Evolutionary conservation across 75 land plant genomes (phyloP).

Genomic region (Isoetes taiwanensis): DNA sequence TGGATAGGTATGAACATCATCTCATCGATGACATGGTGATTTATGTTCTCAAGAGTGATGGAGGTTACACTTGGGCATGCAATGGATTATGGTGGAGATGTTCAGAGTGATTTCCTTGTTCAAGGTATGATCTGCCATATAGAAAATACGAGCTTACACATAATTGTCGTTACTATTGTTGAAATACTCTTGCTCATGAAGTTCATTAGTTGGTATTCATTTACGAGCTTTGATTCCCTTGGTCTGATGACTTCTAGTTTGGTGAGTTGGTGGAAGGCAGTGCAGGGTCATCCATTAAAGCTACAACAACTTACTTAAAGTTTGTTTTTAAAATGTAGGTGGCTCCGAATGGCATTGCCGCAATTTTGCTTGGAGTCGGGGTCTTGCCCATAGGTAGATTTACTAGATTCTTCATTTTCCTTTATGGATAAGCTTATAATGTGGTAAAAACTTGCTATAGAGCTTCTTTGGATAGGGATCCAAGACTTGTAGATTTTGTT

Average conservation of each 20-base stretch:
- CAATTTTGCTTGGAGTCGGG: slow-evolving; percentile 5
- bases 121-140: too few relatives aligned
- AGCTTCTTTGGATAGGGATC: slow-evolving; percentile 70
- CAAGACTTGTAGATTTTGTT: slow-evolving; percentile 58
- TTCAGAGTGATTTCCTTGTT: slow-evolving; percentile 2
- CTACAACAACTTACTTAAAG: background rate
- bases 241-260: slow-evolving; percentile 1
- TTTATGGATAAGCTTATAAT: too few relatives aligned
- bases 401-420: too few relatives aligned
- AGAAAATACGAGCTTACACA: background rate
- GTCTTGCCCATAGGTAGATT: slow-evolving; percentile 3
- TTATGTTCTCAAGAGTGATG: slow-evolving; percentile 1
- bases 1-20: background rate
- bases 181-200: background rate
- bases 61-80: slow-evolving; percentile 1
- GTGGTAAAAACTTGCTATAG: too few relatives aligned
- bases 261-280: too few relatives aligned
- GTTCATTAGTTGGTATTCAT: background rate
- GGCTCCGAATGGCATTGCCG: slow-evolving; percentile 13
- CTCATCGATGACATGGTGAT: slow-evolving; percentile 2
- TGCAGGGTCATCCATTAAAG: too few relatives aligned
- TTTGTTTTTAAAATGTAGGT: slow-evolving; percentile 21
- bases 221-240: background rate
- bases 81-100: slow-evolving; percentile 5
- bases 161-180: background rate